A percentile compares a stretch with the other conserved stretches of the same genome.
These are phyloP conservation scores for Sinapis alba DNA, from an alignment of 441 rosid genomes.

Conservation along the genomic window DNA sequence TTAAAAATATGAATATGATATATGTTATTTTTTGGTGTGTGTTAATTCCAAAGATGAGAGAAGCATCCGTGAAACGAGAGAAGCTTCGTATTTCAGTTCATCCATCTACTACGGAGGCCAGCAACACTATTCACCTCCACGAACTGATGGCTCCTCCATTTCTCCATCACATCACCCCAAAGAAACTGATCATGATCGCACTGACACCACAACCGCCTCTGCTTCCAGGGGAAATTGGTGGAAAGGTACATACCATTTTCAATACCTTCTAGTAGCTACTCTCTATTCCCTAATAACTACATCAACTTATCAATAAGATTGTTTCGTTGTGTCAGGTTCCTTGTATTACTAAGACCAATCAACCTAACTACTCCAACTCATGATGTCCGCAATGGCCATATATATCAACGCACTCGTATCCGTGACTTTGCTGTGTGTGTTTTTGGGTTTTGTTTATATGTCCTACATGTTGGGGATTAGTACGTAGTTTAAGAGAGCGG, in stretches of 20 bases:
- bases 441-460: neutral
- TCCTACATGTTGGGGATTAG: neutral
- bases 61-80: neutral
- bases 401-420: neutral
- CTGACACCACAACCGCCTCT: neutral
- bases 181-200: neutral
- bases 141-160: neutral
- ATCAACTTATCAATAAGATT: neutral
- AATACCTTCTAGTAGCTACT: neutral
- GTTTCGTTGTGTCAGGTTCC: neutral
- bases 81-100: neutral
- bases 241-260: neutral
- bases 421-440: neutral
- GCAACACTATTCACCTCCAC: constrained; percentile 1
- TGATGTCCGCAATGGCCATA: neutral
- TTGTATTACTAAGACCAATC: neutral
- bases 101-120: neutral
- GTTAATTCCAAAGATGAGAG: neutral
- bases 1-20: neutral
- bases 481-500: neutral
- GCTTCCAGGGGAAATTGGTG: neutral
- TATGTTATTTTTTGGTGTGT: neutral
- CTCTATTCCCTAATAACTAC: neutral
- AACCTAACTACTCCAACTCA: neutral
- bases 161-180: neutral